Base-by-base conservation (phyloP, 1,284 basidiomycete genomes). In the Sparassis latifolia region DNA sequence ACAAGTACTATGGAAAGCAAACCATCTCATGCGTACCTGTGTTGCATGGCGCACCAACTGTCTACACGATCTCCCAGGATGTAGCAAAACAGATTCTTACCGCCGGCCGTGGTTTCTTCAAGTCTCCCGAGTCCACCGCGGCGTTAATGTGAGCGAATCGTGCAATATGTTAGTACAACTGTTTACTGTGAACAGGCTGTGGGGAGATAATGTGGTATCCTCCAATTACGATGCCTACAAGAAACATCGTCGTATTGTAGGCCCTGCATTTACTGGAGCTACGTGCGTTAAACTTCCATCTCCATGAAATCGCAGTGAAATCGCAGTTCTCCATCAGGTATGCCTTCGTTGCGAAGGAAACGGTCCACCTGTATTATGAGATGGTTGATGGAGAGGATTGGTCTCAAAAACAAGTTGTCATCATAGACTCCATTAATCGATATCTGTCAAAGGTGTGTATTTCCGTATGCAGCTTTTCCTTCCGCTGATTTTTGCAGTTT, bases 121-220 rank as follows among this genome's bases (percentile, higher is more conserved):
- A 20, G 20, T 20, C 20, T 20, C 20, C 20, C 20, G 20, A 20
- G 20, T 20, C 20, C 20, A 20, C 20, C 20, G 20, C 20, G 20
- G 20, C 20, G 20, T 20, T 20, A 20, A 20, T 20, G 20, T 20
- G 20, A 20, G 20, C 20, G 20, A 20, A 20, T 20, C 20, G 20
- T 20, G 20, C 20, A 20, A 20, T 20, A 20, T 20, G 20, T 20
- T 20, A 20, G 20, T 20, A 20, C 20, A 20, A 20, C 20, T 20
- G 20, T 20, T 20, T 20, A 20, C 20, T 20, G 20, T 20, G 20
- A 20, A 28, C 20, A 51, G 52, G 31, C 29, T 45, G 10, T 54
- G 49, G 52, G 52, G 52, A 7, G 49, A 50, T 4, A 54, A 51
- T 32, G 35, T 54, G 5, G 41, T 54, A 10, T 35, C 52, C 4